Evolutionary conservation across 305 asterid genomes (phyloP).

Genomic region (Solanum hybrid): DNA sequence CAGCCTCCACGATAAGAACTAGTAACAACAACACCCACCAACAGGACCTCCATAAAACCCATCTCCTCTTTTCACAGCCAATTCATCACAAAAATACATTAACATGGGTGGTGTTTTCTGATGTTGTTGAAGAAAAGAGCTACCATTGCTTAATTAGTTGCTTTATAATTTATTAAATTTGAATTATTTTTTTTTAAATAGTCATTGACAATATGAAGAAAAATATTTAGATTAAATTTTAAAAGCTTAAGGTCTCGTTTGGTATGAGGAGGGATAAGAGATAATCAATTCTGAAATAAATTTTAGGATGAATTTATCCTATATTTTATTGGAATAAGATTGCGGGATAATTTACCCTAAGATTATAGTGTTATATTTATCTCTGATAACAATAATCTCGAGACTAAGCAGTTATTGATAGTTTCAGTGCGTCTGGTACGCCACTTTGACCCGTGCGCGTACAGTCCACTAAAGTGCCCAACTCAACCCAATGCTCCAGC

Average conservation of each 20-base stretch:
- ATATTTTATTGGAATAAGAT: neutral
- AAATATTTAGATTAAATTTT: no score
- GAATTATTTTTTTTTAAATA: neutral
- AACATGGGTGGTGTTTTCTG: no score
- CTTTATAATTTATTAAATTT: neutral
- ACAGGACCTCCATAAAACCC: neutral
- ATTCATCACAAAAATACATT: neutral
- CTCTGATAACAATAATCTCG: neutral
- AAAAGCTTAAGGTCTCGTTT: neutral
- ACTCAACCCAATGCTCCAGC: neutral
- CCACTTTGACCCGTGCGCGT: neutral
- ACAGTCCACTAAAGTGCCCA: neutral
- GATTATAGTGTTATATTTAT: no score
- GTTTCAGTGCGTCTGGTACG: neutral
- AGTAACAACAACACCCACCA: neutral
- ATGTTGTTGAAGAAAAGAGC: no score
- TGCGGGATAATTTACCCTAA: neutral
- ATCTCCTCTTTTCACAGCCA: neutral
- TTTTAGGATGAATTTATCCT: neutral
- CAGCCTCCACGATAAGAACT: neutral
- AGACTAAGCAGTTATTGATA: neutral
- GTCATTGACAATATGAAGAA: neutral
- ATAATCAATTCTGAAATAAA: no score
- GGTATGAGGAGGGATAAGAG: neutral
- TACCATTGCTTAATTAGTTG: neutral